These are phyloP conservation scores for Fusarium sp. DNA, from an alignment of 2,329 filamentous ascomycete species.

Conservation along the genomic window DNA sequence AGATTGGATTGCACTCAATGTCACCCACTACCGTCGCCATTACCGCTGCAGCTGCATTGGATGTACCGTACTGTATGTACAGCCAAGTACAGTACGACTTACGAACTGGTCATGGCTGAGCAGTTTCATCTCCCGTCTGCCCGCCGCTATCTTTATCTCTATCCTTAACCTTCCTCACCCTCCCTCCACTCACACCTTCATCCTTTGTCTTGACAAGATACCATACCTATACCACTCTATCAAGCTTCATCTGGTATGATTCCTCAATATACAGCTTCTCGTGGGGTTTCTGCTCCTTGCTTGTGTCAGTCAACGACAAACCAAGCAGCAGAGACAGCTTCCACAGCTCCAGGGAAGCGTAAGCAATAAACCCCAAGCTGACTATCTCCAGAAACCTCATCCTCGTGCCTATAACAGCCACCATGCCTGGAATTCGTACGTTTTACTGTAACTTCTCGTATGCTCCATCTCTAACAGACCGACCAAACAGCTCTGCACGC, in stretches of 20 bases:
- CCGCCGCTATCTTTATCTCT: slow-evolving; percentile 15
- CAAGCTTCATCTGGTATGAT: slow-evolving; percentile 22
- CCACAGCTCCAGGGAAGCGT: neutral
- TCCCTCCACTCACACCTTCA: neutral
- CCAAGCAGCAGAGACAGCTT: neutral
- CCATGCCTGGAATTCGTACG: slow-evolving; percentile 66
- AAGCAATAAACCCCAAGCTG: slow-evolving; percentile 17
- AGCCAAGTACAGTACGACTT: slow-evolving; percentile 1
- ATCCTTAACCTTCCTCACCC: slow-evolving; percentile 3
- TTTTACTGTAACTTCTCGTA: slow-evolving; percentile 28
- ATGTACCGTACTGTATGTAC: neutral
- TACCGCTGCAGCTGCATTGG: neutral
- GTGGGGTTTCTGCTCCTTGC: neutral
- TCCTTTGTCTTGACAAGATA: slow-evolving; percentile 4
- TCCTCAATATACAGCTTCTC: neutral
- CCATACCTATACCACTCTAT: neutral
- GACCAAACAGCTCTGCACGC: slow-evolving; percentile 59
- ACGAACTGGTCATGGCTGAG: slow-evolving; percentile 21
- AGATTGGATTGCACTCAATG: slow-evolving; percentile 28
- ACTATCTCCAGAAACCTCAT: slow-evolving; percentile 17
- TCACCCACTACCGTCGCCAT: slow-evolving; percentile 18
- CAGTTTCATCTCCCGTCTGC: slow-evolving; percentile 28
- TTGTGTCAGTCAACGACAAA: neutral
- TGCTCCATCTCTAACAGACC: neutral
- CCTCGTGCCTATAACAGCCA: slow-evolving; percentile 38